Conservation (phyloP, 2,329 filamentous ascomycete species). For the Cladosporium sphaerospermum region DNA sequence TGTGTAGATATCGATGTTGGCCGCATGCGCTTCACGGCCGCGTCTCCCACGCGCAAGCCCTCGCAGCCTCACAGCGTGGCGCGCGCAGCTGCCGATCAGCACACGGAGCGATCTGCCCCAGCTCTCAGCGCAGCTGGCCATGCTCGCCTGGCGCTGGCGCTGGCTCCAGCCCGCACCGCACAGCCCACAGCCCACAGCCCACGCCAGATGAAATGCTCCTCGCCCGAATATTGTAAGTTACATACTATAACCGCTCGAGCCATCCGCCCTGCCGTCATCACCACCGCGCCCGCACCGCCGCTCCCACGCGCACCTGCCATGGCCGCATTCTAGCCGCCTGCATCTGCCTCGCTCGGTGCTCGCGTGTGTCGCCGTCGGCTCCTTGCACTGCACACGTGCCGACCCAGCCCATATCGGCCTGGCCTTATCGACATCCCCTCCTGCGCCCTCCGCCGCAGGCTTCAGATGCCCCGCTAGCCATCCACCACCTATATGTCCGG, state of each 20-base stretch:
- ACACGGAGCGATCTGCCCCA: too few relatives aligned
- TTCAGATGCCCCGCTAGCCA: constrained; percentile 7
- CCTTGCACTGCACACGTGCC: background rate
- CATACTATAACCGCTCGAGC: background rate
- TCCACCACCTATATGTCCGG: constrained; percentile 4
- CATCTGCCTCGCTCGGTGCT: background rate
- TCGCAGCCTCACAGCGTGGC: too few relatives aligned
- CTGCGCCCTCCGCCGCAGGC: background rate
- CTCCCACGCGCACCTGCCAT: constrained; percentile 1
- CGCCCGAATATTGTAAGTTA: background rate
- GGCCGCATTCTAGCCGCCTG: background rate
- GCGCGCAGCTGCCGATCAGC: too few relatives aligned
- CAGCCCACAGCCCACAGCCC: background rate
- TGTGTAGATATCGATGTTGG: too few relatives aligned
- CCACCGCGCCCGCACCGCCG: background rate
- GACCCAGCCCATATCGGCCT: too few relatives aligned
- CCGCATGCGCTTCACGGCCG: too few relatives aligned
- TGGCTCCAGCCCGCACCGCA: background rate
- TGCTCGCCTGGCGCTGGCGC: too few relatives aligned
- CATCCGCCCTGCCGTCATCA: background rate
- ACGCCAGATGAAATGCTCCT: background rate
- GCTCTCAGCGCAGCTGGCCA: too few relatives aligned
- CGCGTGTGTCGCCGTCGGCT: background rate
- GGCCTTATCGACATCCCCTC: background rate
- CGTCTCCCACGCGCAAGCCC: too few relatives aligned